These are phyloP conservation scores for Orbilia brochopaga DNA, from an alignment of 2,329 filamentous ascomycete species.

Conservation along the genomic window DNA sequence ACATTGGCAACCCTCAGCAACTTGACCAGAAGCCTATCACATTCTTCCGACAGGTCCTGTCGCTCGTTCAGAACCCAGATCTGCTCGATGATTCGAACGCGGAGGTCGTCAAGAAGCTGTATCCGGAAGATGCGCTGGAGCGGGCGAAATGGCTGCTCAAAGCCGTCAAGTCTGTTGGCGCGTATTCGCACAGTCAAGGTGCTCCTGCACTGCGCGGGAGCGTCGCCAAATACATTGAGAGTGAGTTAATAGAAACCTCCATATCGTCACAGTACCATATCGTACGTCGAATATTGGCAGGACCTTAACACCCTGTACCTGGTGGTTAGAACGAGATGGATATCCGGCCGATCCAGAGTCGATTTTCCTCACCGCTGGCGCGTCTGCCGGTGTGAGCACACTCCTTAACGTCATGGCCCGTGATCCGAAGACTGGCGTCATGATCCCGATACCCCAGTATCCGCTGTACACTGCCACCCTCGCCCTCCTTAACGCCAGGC, in stretches of 20 bases:
- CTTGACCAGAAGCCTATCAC: constrained; percentile 99
- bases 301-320: background rate
- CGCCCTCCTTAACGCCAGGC: constrained; percentile 79
- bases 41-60: constrained; percentile 96
- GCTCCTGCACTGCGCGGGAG: constrained; percentile 84
- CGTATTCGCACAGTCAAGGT: constrained; percentile 94
- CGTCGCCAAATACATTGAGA: constrained; percentile 89
- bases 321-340: constrained; percentile 74
- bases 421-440: constrained; percentile 75
- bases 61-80: constrained; percentile 85
- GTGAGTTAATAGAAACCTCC: constrained; percentile 62
- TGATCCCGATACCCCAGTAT: constrained; percentile 97
- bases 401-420: constrained; percentile 88
- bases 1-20: constrained; percentile 99
- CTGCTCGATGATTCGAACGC: constrained; percentile 78
- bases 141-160: constrained; percentile 80
- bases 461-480: constrained; percentile 96
- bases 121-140: constrained; percentile 86
- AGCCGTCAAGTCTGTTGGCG: constrained; percentile 87
- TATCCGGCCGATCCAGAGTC: constrained; percentile 79
- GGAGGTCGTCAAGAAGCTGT: constrained; percentile 75
- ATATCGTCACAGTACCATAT: background rate
- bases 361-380: constrained; percentile 90
- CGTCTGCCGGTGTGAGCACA: constrained; percentile 92
- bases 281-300: too few species aligned